Percentiles rank a stretch among this genome's conserved stretches.
Conservation (phyloP, 2,329 filamentous ascomycete genomes). For the Calonectria honghensis region DNA sequence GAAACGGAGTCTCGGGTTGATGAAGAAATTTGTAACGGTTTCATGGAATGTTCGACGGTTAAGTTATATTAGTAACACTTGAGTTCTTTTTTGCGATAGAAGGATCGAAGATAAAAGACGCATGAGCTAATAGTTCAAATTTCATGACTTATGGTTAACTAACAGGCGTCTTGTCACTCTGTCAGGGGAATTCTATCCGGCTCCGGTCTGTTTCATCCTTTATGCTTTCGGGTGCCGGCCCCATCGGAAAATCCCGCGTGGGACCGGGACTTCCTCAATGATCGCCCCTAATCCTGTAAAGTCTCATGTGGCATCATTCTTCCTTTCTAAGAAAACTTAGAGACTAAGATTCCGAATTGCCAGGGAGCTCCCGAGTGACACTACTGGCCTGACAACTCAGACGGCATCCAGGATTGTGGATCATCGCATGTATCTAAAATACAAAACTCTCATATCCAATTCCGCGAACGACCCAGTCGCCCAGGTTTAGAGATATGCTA, state of each 20-base stretch:
- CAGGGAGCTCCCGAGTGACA: not conserved
- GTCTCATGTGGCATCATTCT: not conserved
- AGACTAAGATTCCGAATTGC: not conserved
- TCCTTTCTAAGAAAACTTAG: not conserved
- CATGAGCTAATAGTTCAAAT: not conserved
- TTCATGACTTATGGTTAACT: not conserved
- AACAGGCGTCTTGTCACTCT: not conserved
- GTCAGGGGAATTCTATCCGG: not conserved
- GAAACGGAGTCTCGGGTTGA: not conserved
- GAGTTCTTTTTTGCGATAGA: not conserved
- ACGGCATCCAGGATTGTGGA: not conserved
- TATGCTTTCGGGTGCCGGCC: not conserved
- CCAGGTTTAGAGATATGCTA: too few species aligned
- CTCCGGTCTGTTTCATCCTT: not conserved
- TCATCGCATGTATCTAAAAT: not conserved
- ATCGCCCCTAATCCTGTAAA: not conserved
- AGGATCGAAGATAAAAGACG: not conserved
- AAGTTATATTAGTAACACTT: not conserved
- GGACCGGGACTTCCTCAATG: not conserved
- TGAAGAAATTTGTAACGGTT: not conserved
- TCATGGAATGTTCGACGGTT: not conserved
- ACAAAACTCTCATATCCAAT: too few species aligned
- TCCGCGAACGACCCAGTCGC: too few species aligned
- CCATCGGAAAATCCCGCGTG: conserved; percentile 19
- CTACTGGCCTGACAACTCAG: not conserved